Base-by-base conservation (phyloP, 768 basidiomycete species). In the Mycena pura region DNA sequence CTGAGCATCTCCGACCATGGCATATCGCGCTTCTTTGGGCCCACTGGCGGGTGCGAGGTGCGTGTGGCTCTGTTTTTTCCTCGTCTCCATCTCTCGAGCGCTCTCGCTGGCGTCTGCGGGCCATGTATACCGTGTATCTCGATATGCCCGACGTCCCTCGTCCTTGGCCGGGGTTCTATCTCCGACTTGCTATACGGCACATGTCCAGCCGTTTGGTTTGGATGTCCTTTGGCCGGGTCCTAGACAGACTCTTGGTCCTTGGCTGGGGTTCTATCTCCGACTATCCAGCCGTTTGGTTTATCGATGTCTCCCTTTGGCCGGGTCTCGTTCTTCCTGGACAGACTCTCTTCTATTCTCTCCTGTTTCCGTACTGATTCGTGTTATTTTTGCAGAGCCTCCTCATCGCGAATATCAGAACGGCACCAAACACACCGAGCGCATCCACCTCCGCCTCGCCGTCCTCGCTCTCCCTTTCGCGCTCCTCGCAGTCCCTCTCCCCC, bases 1-100 rank as follows among this genome's bases (percentile, higher is more conserved):
- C 72, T 88, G 50, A 83, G 84, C 25, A 85, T 88, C 57, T 80
- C 82, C 15, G 84, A 87, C 67, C 79, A 84, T 63, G 86, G 86
- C 0, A 80, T 84, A 44, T 82, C 85, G n/a, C 76, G 82, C 54
- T 88, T 87, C 69, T 87, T 87, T 77, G 86, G 86, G 1, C 86
- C 85, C 2, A 87, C 87, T 1, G 89, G 86, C 14, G 88, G 88
- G 29, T 81, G 83, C 46, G 87, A 90, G 80, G 88, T 89, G 63
- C 60, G 86, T 77, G 52, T 50, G 36, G 19, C 24, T 38, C 19
- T 4, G 36, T 31, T 45, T 60, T 50, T 52, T 52, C 27, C 22
- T 53, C 28, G 32, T 34, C 15, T 52, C n/a, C 55, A 8, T 5
- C 27, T 36, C n/a, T n/a, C n/a, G n/a, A n/a, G n/a, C n/a, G n/a